phyloP scores from a whole-genome alignment of 2,329 filamentous ascomycete genomes.

The Hymenoscyphus linearis region DNA sequence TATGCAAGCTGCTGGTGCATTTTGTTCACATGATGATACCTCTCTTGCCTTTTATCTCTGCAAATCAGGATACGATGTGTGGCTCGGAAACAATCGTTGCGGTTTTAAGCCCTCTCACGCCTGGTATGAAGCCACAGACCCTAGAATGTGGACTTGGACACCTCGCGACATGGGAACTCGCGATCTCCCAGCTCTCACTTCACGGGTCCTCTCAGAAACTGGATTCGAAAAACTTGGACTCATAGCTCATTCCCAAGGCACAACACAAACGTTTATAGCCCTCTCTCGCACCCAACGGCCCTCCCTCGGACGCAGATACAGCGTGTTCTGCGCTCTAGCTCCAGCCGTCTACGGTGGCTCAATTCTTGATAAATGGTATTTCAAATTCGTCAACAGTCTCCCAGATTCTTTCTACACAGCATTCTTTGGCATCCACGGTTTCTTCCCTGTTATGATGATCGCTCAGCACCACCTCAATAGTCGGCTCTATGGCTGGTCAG shows the following conservation, averaged over 20 bases:
- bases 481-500: conserved; percentile 69
- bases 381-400: conserved; percentile 84
- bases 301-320: conserved; percentile 74
- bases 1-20: conserved; percentile 81
- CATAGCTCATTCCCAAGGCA: conserved; percentile 86
- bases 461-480: conserved; percentile 66
- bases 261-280: conserved; percentile 80
- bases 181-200: conserved; percentile 76
- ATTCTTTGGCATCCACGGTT: conserved; percentile 87
- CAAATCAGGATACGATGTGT: conserved; percentile 90
- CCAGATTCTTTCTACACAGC: conserved; percentile 70
- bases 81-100: conserved; percentile 91
- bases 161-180: conserved; percentile 90
- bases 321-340: conserved; percentile 85
- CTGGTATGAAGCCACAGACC: conserved; percentile 65
- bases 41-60: conserved; percentile 88
- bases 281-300: conserved; percentile 86
- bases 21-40: conserved; percentile 84
- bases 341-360: conserved; percentile 88
- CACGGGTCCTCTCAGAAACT: conserved; percentile 74
- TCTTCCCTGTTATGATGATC: conserved; percentile 89
- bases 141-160: conserved; percentile 96
- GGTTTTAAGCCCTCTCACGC: conserved; percentile 76
- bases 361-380: conserved; percentile 79
- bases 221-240: conserved; percentile 78